Evolutionary conservation across 345 rosid genomes (phyloP).

Genomic region (Clausena lansium): DNA sequence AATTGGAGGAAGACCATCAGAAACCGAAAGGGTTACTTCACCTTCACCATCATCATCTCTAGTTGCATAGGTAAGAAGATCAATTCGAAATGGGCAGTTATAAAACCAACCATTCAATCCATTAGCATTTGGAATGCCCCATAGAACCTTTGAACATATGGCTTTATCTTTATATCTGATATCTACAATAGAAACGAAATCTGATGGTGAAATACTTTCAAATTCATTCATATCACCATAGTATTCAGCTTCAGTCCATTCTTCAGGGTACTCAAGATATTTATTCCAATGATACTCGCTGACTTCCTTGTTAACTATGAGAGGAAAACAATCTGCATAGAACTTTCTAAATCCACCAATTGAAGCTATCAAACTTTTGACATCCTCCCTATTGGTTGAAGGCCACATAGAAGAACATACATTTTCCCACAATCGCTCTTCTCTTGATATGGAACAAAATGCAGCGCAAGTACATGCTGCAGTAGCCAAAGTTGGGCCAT

Average conservation of each 20-base stretch:
- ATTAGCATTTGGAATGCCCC: conserved; percentile 72
- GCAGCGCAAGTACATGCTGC: conserved; percentile 75
- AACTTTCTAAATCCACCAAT: conserved; percentile 81
- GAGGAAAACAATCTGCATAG: conserved; percentile 73
- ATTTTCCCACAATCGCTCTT: conserved; percentile 74
- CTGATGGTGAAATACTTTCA: conserved; percentile 50
- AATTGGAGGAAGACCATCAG: conserved; percentile 64
- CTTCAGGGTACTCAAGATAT: conserved; percentile 55
- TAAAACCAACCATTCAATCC: conserved; percentile 68
- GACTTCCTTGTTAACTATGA: conserved; percentile 69
- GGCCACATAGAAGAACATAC: conserved; percentile 80
- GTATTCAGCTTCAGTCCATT: conserved; percentile 73
- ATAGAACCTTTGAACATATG: conserved; percentile 64
- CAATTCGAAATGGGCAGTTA: conserved; percentile 69
- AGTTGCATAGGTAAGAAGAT: conserved; percentile 48
- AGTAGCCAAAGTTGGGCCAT: conserved; percentile 67
- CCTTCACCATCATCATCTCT: conserved; percentile 47
- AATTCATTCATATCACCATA: conserved; percentile 57
- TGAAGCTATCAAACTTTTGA: conserved; percentile 46
- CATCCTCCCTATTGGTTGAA: conserved; percentile 62
- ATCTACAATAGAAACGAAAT: conserved; percentile 70
- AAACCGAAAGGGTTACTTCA: conserved; percentile 53
- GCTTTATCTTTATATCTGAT: conserved; percentile 56
- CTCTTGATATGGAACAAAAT: conserved; percentile 66
- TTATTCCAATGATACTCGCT: conserved; percentile 50